Evolutionary conservation across 306 rosid genomes (phyloP).

Genomic region (Trifolium pratense): DNA sequence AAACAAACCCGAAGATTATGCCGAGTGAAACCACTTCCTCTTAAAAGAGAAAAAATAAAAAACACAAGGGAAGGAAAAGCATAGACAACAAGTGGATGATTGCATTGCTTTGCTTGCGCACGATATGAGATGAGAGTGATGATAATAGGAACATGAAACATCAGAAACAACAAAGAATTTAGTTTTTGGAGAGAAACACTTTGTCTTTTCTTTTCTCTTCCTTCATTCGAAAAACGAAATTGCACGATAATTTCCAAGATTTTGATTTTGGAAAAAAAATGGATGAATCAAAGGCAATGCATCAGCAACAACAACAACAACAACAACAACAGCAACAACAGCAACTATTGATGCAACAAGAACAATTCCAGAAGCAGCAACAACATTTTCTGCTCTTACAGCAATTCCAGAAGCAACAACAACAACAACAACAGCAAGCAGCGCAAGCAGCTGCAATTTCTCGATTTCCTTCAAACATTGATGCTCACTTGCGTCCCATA

Average conservation of each 20-base stretch:
- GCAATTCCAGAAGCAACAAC: constrained; percentile 68
- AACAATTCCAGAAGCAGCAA: constrained; percentile 46
- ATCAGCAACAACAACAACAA: constrained; percentile 50
- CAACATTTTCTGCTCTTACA: constrained; percentile 67
- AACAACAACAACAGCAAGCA: constrained; percentile 44
- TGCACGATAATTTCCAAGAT: background rate
- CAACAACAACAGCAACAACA: constrained; percentile 52
- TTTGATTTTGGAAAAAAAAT: constrained; percentile 44
- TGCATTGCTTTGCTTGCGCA: no score
- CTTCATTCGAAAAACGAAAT: background rate
- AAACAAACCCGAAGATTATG: no score
- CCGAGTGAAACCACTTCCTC: no score
- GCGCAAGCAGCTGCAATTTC: constrained; percentile 73
- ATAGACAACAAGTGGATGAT: no score
- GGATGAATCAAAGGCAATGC: constrained; percentile 87
- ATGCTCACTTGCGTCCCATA: constrained; percentile 87
- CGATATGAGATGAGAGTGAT: no score
- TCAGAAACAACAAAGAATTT: no score
- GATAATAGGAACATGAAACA: no score
- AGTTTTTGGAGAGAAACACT: no score
- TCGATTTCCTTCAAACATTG: constrained; percentile 92
- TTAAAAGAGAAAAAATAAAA: no score
- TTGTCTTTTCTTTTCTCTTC: no score
- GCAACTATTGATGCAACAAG: constrained; percentile 42
- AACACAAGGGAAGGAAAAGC: no score